Evolutionary conservation across 2,329 filamentous ascomycete species (phyloP), one percentile per base, ranked within the genome.

Genomic region (Sporothrix phasma): DNA sequence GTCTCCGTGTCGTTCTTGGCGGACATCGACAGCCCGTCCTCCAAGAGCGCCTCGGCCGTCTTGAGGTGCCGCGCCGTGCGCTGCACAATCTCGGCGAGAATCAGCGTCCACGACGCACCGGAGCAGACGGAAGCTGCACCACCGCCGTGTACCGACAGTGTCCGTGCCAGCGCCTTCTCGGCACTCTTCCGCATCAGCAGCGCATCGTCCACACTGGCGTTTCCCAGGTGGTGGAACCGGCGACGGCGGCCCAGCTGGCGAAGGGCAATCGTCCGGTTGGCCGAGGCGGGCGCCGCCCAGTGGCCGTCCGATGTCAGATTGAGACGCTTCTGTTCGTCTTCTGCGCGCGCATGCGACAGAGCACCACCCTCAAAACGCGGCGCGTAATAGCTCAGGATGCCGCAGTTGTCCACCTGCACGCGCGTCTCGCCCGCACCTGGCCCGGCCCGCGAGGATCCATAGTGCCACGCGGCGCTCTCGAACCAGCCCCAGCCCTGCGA

Each of bases 321-420:
- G 37, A 79, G 70, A 3, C 63, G 63, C 37, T 66, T 62, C 45
- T 67, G 70, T 66, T 81, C 78, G 22, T 70, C 68, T 5, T 66
- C 47, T 0, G 72, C 70, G 26, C 77, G 71, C 3, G 71, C 68
- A 31, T 62, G 51, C 4, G 69, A 71, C 46, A 67, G 61, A 7
- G 69, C 69, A 60, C 76, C 72, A 37, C 72, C 70, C 3, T 61
- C 61, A 39, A 77, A 74, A 11, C 65, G 68, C 1, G 73, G 72
- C 51, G 78, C 74, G 66, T 81, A 81, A 70, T 78, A 81, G 64
- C 74, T 79, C 60, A 79, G 68, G 46, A 81, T 71, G 0, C 76
- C 76, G 67, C 78, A 80, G 24, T 70, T 70, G n/a, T 75, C 69
- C 2, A 76, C 68, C 62, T 71, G 74, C 0, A 78, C 74, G 19